Percentiles rank a stretch among this genome's conserved stretches.
Evolutionary conservation across 225 moss, liverwort and hornwort genomes (phyloP).

Genomic region (Ulota crispa): DNA sequence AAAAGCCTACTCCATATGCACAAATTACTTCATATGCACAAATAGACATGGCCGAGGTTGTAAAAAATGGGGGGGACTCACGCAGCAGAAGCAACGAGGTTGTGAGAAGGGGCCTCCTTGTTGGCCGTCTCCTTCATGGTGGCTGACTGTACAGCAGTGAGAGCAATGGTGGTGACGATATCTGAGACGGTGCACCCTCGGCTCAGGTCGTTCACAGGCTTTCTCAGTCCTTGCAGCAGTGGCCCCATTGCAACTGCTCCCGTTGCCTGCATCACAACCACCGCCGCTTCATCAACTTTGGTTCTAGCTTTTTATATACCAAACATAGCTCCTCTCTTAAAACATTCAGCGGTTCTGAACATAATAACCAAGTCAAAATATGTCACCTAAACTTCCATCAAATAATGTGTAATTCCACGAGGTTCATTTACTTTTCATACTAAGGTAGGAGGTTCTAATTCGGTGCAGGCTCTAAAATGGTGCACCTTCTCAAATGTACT

Average conservation of each 20-base stretch:
- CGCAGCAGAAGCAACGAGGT: constrained; percentile 51
- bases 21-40: neutral
- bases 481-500: no score
- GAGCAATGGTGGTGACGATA: constrained; percentile 86
- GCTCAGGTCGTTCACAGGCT: constrained; percentile 92
- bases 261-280: constrained; percentile 55
- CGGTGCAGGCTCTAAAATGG: no score
- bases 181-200: constrained; percentile 87
- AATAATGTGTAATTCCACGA: no score
- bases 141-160: constrained; percentile 84
- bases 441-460: no score
- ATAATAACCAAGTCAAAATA: no score
- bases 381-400: no score
- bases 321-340: neutral
- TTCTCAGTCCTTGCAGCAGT: constrained; percentile 80
- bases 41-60: neutral
- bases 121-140: constrained; percentile 46
- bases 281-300: neutral
- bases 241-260: constrained; percentile 90
- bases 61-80: constrained; percentile 1
- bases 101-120: constrained; percentile 27
- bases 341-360: neutral
- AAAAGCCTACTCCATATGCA: neutral
- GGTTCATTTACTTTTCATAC: no score
- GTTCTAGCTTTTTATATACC: neutral